Evolutionary conservation across 345 rosid species (phyloP), one percentile per base, ranked within the genome.

Genomic region (Salix udensis): DNA sequence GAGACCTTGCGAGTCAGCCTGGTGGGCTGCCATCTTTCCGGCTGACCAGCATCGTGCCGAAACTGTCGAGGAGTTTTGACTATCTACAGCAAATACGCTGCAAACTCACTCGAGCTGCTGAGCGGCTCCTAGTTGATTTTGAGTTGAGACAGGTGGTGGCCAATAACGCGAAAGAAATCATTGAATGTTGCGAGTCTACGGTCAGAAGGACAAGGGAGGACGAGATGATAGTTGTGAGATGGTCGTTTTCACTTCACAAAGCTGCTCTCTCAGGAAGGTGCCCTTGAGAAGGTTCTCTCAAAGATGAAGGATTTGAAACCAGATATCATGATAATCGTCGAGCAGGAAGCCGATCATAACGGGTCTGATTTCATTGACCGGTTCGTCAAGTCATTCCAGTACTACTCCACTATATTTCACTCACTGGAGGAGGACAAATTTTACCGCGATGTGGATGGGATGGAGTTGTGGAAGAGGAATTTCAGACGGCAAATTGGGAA

Each of bases 161-260:
- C 0, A 46, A 46, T 14, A 46, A 79, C 88, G 39, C 85, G 90
- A 67, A 86, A 91, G 15, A 89, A 91, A 75, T 94, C 91, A 67
- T 87, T 94, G 34, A 91, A 92, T 85, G 92, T 97, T 46, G 50
- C 14, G 2, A 91, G 91, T 90, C 92, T 65, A 88, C 86, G 82
- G 90, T 87, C 6, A 46, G 50, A 14, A 13, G 50, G 50, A 46
- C 50, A 13, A 80, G 81, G 73, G 88, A 94, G 10, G 84, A 85
- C 30, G 98, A 94, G 75, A 91, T 92, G 1, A 74, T 94, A 74
- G 97, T 93, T 5, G 83, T 94, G 13, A 94, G 92, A 80, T 94
- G 97, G 11, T 88, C 91, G 71, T 83, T 92, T 85, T 92, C 91
- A 85, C 89, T 94, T 42, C 98, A 94, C 78, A 86, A 86, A 79